Evolutionary conservation across 2,329 filamentous ascomycete genomes (phyloP).

Genomic region (Calonectria hawksworthii): DNA sequence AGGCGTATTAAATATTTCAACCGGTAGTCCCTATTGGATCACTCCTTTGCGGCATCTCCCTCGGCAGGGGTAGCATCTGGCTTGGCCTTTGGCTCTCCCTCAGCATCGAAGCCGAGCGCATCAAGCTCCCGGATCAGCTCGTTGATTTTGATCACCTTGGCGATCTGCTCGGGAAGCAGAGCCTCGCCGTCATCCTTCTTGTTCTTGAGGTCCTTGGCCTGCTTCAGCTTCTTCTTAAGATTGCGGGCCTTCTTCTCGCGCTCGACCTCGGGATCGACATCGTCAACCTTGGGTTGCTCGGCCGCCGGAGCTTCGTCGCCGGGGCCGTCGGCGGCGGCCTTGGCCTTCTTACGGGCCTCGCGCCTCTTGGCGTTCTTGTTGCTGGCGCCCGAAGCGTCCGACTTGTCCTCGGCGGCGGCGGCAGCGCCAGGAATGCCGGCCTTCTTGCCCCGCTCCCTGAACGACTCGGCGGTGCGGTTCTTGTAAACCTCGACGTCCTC

Average conservation of each 20-base stretch:
- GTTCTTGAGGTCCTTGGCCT: constrained; percentile 89
- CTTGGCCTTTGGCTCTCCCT: constrained; percentile 72
- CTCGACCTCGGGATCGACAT: constrained; percentile 79
- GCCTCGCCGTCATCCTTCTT: constrained; percentile 91
- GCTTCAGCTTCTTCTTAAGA: constrained; percentile 93
- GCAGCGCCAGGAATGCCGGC: constrained; percentile 79
- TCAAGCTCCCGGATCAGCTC: constrained; percentile 93
- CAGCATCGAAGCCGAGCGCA: constrained; percentile 84
- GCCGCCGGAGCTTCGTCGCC: constrained; percentile 58
- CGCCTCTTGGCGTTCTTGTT: constrained; percentile 90
- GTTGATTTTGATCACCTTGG: constrained; percentile 97
- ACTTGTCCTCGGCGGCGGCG: constrained; percentile 64
- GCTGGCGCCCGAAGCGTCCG: constrained; percentile 64
- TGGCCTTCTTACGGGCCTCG: constrained; percentile 69
- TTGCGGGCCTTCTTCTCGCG: constrained; percentile 94
- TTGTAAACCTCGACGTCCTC: constrained; percentile 98
- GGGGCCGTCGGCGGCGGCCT: constrained; percentile 69
- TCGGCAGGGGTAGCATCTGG: constrained; percentile 19
- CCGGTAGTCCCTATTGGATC: constrained; percentile 16
- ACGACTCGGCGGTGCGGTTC: constrained; percentile 89
- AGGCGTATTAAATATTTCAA: neutral
- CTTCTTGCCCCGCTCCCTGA: constrained; percentile 79
- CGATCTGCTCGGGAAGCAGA: constrained; percentile 92
- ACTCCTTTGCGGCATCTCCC: constrained; percentile 41
- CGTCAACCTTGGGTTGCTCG: constrained; percentile 53